Evolutionary conservation across 23 red algal species (phyloP).

Genomic region (Agarophyton chilense): DNA sequence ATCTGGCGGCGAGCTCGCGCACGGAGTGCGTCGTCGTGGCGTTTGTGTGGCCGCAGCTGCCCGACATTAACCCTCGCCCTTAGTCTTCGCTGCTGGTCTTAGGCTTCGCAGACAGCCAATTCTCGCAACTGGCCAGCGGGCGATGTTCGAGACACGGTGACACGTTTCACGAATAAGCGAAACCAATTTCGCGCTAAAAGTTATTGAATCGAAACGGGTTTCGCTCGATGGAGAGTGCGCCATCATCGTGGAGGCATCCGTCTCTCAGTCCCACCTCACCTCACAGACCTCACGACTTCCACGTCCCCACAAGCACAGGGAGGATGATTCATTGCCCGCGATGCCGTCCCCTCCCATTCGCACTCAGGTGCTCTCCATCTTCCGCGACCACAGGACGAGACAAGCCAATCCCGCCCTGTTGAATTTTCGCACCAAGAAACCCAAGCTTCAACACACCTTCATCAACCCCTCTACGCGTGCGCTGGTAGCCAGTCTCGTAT

Average conservation of each 20-base stretch:
- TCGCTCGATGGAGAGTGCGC: no score
- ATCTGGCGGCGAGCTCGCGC: constrained; percentile 1
- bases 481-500: background rate
- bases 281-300: background rate
- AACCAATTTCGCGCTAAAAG: no score
- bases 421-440: background rate
- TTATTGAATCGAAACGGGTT: no score
- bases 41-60: background rate
- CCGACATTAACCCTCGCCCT: background rate
- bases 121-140: no score
- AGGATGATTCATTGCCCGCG: background rate
- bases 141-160: no score
- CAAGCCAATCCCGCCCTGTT: background rate
- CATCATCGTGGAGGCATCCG: no score
- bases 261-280: background rate
- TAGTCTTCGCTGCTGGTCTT: no score
- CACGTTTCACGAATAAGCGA: no score
- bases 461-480: background rate
- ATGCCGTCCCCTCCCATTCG: background rate
- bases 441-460: background rate
- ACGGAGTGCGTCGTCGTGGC: background rate
- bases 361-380: background rate
- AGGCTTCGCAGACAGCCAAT: no score
- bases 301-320: background rate
- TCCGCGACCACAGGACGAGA: background rate